These are phyloP conservation scores for Bodo saltans DNA, from an alignment of 78 protist genomes.

Conservation along the genomic window DNA sequence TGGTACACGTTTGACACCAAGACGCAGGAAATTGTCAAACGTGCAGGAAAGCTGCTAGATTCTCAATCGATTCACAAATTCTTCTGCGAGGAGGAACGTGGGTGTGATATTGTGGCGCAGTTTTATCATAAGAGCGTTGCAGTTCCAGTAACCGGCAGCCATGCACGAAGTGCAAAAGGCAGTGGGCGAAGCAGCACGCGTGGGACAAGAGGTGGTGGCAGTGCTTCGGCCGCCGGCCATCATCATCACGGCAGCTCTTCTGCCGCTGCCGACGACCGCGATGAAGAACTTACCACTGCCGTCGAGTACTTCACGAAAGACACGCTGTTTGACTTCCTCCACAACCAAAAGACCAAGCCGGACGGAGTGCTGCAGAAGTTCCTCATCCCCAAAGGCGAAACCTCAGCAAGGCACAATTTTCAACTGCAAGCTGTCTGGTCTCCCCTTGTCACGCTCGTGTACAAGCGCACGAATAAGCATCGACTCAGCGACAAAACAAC, in stretches of 20 bases:
- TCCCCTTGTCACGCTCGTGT: slow-evolving; percentile 25
- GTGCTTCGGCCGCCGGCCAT: too few species aligned
- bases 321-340: slow-evolving; percentile 28
- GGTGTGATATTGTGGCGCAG: slow-evolving; percentile 14
- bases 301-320: slow-evolving; percentile 27
- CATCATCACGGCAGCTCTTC: too few species aligned
- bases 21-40: neutral
- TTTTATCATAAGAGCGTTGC: neutral
- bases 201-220: too few species aligned
- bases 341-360: slow-evolving; percentile 3
- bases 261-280: neutral
- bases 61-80: neutral
- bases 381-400: slow-evolving; percentile 28
- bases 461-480: slow-evolving; percentile 18
- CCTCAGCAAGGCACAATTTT: neutral
- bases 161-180: neutral
- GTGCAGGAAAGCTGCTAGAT: neutral
- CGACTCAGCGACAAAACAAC: slow-evolving; percentile 4
- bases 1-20: slow-evolving; percentile 37
- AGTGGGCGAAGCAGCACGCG: neutral
- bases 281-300: neutral
- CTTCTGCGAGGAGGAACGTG: neutral
- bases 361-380: slow-evolving; percentile 30
- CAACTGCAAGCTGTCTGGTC: slow-evolving; percentile 39
- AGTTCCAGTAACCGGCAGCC: too few species aligned